Evolutionary conservation across 306 rosid species (phyloP).

Genomic region (Cucumis melo): DNA sequence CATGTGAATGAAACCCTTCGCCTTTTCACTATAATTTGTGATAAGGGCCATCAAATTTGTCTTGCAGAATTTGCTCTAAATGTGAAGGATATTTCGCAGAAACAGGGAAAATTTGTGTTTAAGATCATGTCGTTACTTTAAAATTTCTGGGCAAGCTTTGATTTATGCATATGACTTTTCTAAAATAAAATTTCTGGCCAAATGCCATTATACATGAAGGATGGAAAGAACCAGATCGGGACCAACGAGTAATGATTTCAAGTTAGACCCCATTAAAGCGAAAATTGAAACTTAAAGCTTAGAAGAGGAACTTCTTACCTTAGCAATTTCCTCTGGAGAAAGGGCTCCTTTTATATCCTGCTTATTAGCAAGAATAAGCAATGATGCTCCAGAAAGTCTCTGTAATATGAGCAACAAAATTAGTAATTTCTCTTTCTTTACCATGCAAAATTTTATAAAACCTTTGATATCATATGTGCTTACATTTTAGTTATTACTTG

Average conservation of each 20-base stretch:
- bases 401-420: conserved; percentile 16
- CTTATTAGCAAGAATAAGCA: conserved; percentile 80
- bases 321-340: conserved; percentile 59
- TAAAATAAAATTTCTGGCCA: background rate
- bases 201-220: background rate
- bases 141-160: background rate
- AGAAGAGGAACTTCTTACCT: conserved; percentile 23
- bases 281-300: background rate
- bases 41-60: too few species aligned
- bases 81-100: background rate
- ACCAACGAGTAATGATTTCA: background rate
- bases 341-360: conserved; percentile 86
- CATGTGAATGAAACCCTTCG: background rate
- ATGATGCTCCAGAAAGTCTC: conserved; percentile 84
- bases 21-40: background rate
- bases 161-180: background rate
- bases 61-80: too few species aligned
- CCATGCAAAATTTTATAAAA: background rate
- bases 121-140: background rate
- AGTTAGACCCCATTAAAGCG: background rate
- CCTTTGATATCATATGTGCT: background rate
- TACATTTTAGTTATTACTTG: background rate
- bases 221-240: background rate
- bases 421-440: background rate
- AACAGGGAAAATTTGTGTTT: background rate